These are phyloP conservation scores for Pugionium cornutum DNA, from an alignment of 345 rosid species.

Conservation along the genomic window DNA sequence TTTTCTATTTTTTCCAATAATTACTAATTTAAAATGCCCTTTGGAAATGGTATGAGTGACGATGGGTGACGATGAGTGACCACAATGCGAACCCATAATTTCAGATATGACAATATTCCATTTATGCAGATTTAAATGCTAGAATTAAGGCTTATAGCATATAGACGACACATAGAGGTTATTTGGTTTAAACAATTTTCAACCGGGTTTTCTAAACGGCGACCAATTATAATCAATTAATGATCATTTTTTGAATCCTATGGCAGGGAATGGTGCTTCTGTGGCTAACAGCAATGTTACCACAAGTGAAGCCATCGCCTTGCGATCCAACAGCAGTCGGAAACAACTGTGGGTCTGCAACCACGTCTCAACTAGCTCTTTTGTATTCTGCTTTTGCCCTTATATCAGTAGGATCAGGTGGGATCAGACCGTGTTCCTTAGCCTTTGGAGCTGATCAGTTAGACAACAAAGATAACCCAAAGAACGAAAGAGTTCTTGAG, in stretches of 20 bases:
- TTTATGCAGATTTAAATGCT: not conserved
- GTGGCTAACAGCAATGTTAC: conserved; percentile 73
- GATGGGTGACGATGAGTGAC: conserved; percentile 8
- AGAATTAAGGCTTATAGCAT: not conserved
- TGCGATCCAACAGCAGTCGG: conserved; percentile 37
- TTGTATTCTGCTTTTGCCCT: conserved; percentile 36
- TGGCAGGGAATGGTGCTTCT: conserved; percentile 64
- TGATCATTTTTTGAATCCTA: conserved; percentile 16
- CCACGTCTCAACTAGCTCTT: conserved; percentile 52
- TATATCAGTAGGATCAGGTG: conserved; percentile 72
- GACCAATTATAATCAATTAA: not conserved
- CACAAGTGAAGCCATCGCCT: conserved; percentile 57
- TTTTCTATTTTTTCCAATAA: not conserved
- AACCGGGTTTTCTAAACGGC: not conserved
- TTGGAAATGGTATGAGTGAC: conserved; percentile 29
- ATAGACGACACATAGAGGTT: conserved; percentile 7
- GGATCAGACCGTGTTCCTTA: conserved; percentile 67
- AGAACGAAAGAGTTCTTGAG: conserved; percentile 52
- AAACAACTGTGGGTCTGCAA: conserved; percentile 50
- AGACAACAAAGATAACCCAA: conserved; percentile 50
- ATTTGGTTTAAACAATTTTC: conserved; percentile 6
- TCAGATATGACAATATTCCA: conserved; percentile 32
- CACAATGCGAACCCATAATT: conserved; percentile 25
- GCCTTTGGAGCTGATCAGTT: conserved; percentile 65
- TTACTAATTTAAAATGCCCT: not conserved